Percentiles rank a stretch among this genome's conserved stretches.
phyloP scores from a whole-genome alignment of 441 rosid species.

The Aleurites moluccanus region DNA sequence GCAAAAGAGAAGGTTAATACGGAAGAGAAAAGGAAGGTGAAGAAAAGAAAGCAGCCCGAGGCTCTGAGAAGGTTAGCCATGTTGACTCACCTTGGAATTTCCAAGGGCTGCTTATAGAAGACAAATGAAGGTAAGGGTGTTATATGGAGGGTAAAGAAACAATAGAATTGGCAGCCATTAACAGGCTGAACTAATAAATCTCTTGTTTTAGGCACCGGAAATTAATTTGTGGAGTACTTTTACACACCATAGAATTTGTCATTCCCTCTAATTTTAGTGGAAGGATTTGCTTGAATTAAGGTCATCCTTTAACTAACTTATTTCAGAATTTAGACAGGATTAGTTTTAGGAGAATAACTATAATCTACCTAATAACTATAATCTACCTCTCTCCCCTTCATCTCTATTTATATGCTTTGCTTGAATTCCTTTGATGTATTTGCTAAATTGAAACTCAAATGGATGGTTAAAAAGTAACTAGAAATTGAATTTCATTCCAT shows the following conservation, averaged over 20 bases:
- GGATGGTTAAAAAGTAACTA: not conserved
- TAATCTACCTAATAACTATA: not conserved
- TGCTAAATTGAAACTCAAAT: not conserved
- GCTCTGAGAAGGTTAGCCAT: slow-evolving; percentile 46
- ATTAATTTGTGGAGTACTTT: slow-evolving; percentile 12
- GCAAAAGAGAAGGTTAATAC: slow-evolving; percentile 36
- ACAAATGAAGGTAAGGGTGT: slow-evolving; percentile 9
- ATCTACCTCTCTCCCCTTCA: not conserved
- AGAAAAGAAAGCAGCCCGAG: slow-evolving; percentile 54
- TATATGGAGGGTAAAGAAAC: slow-evolving; percentile 30
- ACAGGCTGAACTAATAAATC: slow-evolving; percentile 15
- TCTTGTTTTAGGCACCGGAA: slow-evolving; percentile 25
- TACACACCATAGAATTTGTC: slow-evolving; percentile 23
- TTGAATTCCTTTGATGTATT: not conserved
- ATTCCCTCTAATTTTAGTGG: slow-evolving; percentile 31
- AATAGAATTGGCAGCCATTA: slow-evolving; percentile 29
- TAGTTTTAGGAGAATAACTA: not conserved
- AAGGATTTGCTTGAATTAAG: not conserved
- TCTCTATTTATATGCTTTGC: not conserved
- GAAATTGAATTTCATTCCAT: not conserved
- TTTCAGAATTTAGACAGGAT: not conserved
- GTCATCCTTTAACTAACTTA: slow-evolving; percentile 3
- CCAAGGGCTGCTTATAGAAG: slow-evolving; percentile 69
- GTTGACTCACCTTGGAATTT: slow-evolving; percentile 43
- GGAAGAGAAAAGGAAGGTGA: slow-evolving; percentile 28